These are phyloP conservation scores for Sarcomyxa edulis DNA, from an alignment of 768 basidiomycete species.

Conservation along the genomic window DNA sequence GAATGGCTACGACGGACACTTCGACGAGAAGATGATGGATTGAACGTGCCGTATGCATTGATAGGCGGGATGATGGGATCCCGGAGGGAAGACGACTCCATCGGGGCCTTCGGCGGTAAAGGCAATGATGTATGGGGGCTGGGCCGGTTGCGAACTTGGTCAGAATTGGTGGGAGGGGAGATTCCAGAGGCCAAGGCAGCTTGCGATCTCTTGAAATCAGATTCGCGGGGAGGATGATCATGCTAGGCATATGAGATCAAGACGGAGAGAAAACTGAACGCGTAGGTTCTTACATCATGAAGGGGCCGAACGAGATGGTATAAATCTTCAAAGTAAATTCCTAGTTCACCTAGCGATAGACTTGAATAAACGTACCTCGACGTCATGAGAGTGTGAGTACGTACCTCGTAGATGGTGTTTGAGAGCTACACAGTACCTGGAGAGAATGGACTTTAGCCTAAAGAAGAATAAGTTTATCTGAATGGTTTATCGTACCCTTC, in stretches of 20 bases:
- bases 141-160: slow-evolving; percentile 6
- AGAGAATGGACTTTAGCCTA: background rate
- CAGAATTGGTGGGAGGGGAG: slow-evolving; percentile 17
- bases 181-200: slow-evolving; percentile 16
- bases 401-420: slow-evolving; percentile 60
- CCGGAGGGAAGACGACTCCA: background rate
- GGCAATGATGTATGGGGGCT: background rate
- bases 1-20: slow-evolving; percentile 10
- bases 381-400: background rate
- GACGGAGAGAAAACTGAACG: background rate
- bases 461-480: background rate
- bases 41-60: slow-evolving; percentile 48
- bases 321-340: slow-evolving; percentile 59
- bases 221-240: slow-evolving; percentile 22
- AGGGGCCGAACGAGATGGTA: slow-evolving; percentile 52
- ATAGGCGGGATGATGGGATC: slow-evolving; percentile 39
- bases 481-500: slow-evolving; percentile 51
- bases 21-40: slow-evolving; percentile 17
- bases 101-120: too few relatives aligned
- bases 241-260: slow-evolving; percentile 19
- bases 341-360: slow-evolving; percentile 40
- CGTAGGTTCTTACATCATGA: slow-evolving; percentile 36
- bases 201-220: slow-evolving; percentile 5
- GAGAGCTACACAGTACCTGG: slow-evolving; percentile 48
- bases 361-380: too few relatives aligned